Evolutionary conservation across 164 flowering plant genomes (phyloP), one percentile per base, ranked within the genome.

Genomic region (Dillenia suffruticosa): DNA sequence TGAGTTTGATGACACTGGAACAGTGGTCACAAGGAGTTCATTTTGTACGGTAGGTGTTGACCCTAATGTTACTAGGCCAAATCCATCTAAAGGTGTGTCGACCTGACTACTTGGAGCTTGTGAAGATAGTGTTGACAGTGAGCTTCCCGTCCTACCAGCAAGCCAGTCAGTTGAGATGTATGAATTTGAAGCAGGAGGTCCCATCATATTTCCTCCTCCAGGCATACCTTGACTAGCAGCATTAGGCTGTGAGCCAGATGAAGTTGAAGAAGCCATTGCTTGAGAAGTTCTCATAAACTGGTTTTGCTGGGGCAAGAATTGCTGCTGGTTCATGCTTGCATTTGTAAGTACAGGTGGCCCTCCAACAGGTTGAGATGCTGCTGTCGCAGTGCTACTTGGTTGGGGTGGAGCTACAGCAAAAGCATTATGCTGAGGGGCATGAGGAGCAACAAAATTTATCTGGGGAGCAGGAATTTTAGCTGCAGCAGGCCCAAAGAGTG

Each of bases 401-500:
- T 78, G 87, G 45, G 77, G 66, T 19, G 87, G 67, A 24, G 80
- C 57, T 43, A 76, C 73, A 56, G 71, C 55, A 59, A 51, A 68
- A 50, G 77, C 22, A 73, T 61, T 79, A 56, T 59, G 10, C 54
- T 73, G 85, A 19, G 82, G 71, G 49, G 69, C 70, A 74, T 90
- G 67, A 44, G 47, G 15, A 5, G 85, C 80, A 61, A 79, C 53
- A 76, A 84, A 71, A 76, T 85, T 86, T 67, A 94, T 91, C 70
- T 86, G 82, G 3, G 99, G 99, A 17, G 99, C 73, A 49, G 99
- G 97, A 59, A 94, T 91, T 82, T 85, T 87, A 54, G 99, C 84
- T 46, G 97, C 86, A 67, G 97, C 97, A 14, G 97, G 92, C 60
- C 95, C 84, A 73, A 70, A 82, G 50, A 89, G 73, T 59, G 98